phyloP scores from a whole-genome alignment of 208 protist species.

The Leishmania arabica region DNA sequence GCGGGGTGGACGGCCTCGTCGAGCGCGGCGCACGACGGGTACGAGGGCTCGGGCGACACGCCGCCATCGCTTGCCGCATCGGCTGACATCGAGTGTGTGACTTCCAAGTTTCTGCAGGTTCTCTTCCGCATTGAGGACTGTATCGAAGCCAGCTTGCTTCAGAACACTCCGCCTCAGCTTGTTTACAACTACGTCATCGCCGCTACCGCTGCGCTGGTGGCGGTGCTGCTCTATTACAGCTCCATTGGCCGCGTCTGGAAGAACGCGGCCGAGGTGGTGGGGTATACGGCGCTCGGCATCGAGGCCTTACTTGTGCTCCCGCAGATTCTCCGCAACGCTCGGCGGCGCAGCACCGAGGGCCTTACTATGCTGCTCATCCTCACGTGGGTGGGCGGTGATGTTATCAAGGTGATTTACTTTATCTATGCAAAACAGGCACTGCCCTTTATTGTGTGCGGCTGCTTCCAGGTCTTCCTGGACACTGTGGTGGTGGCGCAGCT shows the following conservation, averaged over 20 bases:
- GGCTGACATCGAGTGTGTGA: neutral
- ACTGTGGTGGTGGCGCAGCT: constrained; percentile 67
- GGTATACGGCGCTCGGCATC: constrained; percentile 66
- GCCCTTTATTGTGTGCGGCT: constrained; percentile 71
- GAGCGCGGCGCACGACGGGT: neutral
- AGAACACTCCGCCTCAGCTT: constrained; percentile 34
- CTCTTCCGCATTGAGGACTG: constrained; percentile 37
- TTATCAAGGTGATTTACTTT: constrained; percentile 80
- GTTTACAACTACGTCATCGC: constrained; percentile 23
- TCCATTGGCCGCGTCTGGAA: constrained; percentile 16
- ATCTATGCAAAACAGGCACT: constrained; percentile 51
- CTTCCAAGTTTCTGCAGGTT: constrained; percentile 10
- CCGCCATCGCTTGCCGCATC: neutral
- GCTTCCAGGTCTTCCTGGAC: constrained; percentile 66
- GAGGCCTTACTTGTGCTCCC: constrained; percentile 73
- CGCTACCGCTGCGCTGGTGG: constrained; percentile 16
- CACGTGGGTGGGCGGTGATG: constrained; percentile 72
- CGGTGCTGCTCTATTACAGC: constrained; percentile 43
- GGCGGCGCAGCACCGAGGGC: constrained; percentile 64
- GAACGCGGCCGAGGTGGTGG: constrained; percentile 37
- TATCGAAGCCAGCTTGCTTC: constrained; percentile 35
- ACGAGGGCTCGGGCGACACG: neutral
- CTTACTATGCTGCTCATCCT: constrained; percentile 63
- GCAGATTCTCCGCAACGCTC: constrained; percentile 77
- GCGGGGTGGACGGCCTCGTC: neutral